phyloP scores from a whole-genome alignment of 2,329 filamentous ascomycete species.

The Pseudopithomyces maydicus region DNA sequence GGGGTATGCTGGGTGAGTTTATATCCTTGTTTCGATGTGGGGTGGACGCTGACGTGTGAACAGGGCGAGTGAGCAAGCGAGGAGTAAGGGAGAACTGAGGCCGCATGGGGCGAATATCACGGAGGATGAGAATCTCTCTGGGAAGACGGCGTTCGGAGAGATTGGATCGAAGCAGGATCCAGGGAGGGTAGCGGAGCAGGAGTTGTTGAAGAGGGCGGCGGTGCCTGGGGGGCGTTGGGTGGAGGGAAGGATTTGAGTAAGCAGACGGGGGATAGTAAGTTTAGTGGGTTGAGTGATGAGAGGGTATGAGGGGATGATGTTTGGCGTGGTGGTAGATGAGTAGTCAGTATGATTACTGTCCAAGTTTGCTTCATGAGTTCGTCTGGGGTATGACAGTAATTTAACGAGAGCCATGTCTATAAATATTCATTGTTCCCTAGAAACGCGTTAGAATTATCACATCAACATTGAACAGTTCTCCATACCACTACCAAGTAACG shows the following conservation, averaged over 20 bases:
- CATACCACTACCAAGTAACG: no score
- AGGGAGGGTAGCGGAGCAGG: conserved; percentile 52
- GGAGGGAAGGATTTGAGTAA: conserved; percentile 15
- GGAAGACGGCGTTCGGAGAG: conserved; percentile 40
- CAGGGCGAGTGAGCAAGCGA: conserved; percentile 33
- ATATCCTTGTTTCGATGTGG: no score
- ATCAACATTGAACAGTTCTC: no score
- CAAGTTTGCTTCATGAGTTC: no score
- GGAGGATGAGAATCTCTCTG: conserved; percentile 45
- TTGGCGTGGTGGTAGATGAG: neutral
- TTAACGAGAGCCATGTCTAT: neutral
- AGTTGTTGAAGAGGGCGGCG: conserved; percentile 39
- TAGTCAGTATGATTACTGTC: no score
- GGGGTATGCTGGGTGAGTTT: conserved; percentile 34
- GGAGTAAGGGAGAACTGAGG: conserved; percentile 40
- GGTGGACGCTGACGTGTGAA: no score
- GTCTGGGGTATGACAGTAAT: no score
- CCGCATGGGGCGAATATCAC: conserved; percentile 59
- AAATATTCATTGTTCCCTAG: no score
- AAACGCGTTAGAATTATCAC: no score
- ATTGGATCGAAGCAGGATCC: conserved; percentile 63
- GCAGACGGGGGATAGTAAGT: conserved; percentile 27
- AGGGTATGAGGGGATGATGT: conserved; percentile 6
- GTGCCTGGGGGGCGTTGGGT: conserved; percentile 20
- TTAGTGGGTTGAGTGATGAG: conserved; percentile 23